Evolutionary conservation across 805 yeast genomes (phyloP).

Genomic region (Saccharomycopsis fibuligera): DNA sequence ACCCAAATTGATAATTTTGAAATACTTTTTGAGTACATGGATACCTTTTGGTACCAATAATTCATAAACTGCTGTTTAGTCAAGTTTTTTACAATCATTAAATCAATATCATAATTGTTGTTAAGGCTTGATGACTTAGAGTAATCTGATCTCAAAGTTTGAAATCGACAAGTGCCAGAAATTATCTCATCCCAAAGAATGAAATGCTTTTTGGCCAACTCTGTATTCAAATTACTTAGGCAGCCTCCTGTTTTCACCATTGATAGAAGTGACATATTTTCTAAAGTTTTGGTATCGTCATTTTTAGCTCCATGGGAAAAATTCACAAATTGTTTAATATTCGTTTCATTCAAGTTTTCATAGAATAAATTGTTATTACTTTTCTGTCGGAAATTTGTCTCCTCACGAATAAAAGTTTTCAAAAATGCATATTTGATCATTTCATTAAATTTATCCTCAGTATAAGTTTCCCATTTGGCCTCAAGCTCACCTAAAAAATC

Average conservation of each 20-base stretch:
- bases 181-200: constrained; percentile 44
- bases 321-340: constrained; percentile 4
- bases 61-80: constrained; percentile 29
- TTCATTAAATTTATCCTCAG: constrained; percentile 32
- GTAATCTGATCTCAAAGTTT: constrained; percentile 24
- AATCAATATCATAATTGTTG: constrained; percentile 31
- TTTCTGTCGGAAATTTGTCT: constrained; percentile 21
- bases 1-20: constrained; percentile 34
- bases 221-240: constrained; percentile 17
- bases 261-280: constrained; percentile 26
- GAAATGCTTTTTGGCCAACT: constrained; percentile 36
- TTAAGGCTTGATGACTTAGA: constrained; percentile 9
- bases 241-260: constrained; percentile 23
- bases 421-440: constrained; percentile 35
- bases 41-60: constrained; percentile 32
- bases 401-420: constrained; percentile 20
- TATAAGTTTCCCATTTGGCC: constrained; percentile 25
- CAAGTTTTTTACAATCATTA: constrained; percentile 27
- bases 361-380: constrained; percentile 14
- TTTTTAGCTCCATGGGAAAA: constrained; percentile 3
- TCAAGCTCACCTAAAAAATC: constrained; percentile 41
- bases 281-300: constrained; percentile 16
- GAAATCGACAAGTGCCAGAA: constrained; percentile 37
- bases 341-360: constrained; percentile 10
- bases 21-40: constrained; percentile 32